Conservation (phyloP, 208 protist genomes). For the Acanthamoeba lenticulata region DNA sequence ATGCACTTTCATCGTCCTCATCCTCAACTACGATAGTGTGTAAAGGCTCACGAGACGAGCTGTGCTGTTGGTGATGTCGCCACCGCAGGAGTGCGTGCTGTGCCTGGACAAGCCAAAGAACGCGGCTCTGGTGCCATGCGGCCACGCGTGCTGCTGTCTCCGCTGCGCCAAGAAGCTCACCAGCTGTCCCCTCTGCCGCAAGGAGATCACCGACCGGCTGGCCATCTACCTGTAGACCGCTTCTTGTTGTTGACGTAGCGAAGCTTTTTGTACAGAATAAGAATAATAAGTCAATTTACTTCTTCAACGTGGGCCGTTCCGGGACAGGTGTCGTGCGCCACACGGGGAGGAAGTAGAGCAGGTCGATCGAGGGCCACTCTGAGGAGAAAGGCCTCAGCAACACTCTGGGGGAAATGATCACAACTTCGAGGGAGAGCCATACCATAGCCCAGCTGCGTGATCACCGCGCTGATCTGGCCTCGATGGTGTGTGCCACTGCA, state of each 20-base stretch:
- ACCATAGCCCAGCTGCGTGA: constrained; percentile 2
- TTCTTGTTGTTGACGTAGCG: too few species aligned
- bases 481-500: constrained; percentile 5
- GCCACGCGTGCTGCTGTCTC: neutral
- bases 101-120: neutral
- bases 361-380: neutral
- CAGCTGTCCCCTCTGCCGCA: neutral
- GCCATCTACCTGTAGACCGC: neutral
- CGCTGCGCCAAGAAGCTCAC: neutral
- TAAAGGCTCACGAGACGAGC: too few species aligned
- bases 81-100: neutral
- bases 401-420: neutral
- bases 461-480: neutral
- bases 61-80: neutral
- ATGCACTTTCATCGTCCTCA: too few species aligned
- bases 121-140: neutral
- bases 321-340: too few species aligned
- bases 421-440: neutral
- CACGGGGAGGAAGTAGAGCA: neutral
- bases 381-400: neutral
- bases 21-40: too few species aligned
- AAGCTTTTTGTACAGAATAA: too few species aligned
- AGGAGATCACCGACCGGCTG: neutral
- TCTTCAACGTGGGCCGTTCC: too few species aligned
- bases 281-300: too few species aligned